Evolutionary conservation across 139 green algal species (phyloP).

Genomic region (Chlorella sp.): DNA sequence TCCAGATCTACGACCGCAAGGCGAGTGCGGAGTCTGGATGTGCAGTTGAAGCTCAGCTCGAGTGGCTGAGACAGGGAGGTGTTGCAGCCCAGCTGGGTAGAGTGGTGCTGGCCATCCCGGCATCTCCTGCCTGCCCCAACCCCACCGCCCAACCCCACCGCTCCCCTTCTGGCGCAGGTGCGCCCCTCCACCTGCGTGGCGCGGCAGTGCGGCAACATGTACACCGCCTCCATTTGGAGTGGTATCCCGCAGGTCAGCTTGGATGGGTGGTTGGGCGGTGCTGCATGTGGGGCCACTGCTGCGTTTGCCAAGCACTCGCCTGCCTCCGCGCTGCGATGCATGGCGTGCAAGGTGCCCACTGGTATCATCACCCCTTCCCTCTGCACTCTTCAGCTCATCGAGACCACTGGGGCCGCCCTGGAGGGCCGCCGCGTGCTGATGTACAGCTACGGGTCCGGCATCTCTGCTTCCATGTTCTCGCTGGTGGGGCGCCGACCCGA

Average conservation of each 20-base stretch:
- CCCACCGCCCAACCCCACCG: background rate
- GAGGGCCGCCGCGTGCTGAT: slow-evolving; percentile 72
- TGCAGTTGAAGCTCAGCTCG: no score
- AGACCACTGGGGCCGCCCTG: slow-evolving; percentile 44
- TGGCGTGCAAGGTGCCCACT: no score
- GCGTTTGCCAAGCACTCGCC: no score
- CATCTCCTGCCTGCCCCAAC: background rate
- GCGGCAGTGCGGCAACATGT: slow-evolving; percentile 81
- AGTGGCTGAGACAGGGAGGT: no score
- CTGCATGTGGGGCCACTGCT: no score
- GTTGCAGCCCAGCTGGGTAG: no score
- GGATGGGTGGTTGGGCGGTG: no score
- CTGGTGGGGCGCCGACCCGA: slow-evolving; percentile 48
- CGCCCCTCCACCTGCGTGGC: slow-evolving; percentile 48
- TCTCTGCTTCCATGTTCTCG: slow-evolving; percentile 64
- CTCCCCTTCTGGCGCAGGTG: slow-evolving; percentile 48
- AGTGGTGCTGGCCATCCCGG: no score
- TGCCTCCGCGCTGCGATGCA: no score
- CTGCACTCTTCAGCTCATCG: slow-evolving; percentile 53
- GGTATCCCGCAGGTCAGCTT: slow-evolving; percentile 40
- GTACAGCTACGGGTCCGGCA: slow-evolving; percentile 84
- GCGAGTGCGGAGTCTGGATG: slow-evolving; percentile 2
- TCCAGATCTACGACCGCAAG: slow-evolving; percentile 41
- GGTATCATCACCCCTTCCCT: no score
- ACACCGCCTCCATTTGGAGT: slow-evolving; percentile 62